Percentiles rank a stretch among this genome's conserved stretches.
These are phyloP conservation scores for Cystoderma amianthinum DNA, from an alignment of 768 basidiomycete species.

Conservation along the genomic window DNA sequence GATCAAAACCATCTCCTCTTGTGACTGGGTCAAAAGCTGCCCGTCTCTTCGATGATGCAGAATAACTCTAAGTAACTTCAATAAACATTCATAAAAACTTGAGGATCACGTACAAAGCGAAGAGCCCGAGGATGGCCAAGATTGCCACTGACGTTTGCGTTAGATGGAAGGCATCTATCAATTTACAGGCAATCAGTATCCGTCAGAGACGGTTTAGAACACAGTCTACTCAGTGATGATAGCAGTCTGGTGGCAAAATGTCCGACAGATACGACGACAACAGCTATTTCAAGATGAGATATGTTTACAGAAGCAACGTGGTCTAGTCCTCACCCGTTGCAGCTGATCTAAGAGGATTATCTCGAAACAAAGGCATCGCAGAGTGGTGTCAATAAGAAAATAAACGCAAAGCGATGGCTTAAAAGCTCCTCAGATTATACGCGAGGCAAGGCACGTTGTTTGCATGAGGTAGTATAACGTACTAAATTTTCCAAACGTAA, in stretches of 20 bases:
- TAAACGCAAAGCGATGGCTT: too few relatives aligned
- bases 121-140: conserved; percentile 56
- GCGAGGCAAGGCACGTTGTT: conserved; percentile 12
- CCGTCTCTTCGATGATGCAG: conserved; percentile 62
- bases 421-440: conserved; percentile 7
- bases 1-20: conserved; percentile 71
- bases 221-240: conserved; percentile 36
- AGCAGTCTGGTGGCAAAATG: conserved; percentile 46
- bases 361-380: conserved; percentile 42
- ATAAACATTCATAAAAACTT: neutral
- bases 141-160: conserved; percentile 72
- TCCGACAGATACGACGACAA: conserved; percentile 38
- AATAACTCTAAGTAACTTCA: conserved; percentile 39
- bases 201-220: too few relatives aligned
- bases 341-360: conserved; percentile 38
- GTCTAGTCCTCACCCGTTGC: conserved; percentile 33
- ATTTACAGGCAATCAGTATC: too few relatives aligned
- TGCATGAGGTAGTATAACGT: conserved; percentile 12
- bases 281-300: conserved; percentile 33
- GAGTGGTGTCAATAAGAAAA: neutral
- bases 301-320: too few relatives aligned
- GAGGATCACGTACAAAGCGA: conserved; percentile 48
- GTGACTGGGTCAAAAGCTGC: conserved; percentile 55
- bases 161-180: conserved; percentile 56
- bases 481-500: conserved; percentile 2